Conservation (phyloP, 2,329 filamentous ascomycete genomes). For the Hypoxylon sp. region DNA sequence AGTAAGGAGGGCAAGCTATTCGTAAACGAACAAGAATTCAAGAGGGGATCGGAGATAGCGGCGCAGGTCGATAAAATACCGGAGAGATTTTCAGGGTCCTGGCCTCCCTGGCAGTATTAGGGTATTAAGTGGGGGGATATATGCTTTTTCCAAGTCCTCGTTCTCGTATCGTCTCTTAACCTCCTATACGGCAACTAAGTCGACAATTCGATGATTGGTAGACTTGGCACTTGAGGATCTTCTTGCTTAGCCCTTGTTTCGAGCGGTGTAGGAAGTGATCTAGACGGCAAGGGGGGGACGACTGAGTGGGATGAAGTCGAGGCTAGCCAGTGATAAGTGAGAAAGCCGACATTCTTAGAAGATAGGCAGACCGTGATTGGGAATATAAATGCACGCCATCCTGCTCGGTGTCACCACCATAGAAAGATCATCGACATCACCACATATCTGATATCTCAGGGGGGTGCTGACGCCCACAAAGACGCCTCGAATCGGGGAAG, state of each 20-base stretch:
- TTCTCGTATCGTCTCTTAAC: neutral
- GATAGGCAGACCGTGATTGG: neutral
- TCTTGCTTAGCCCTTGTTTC: neutral
- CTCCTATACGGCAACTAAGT: neutral
- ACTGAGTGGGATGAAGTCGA: neutral
- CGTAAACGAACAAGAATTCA: neutral
- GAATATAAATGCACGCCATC: neutral
- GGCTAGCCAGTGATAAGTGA: neutral
- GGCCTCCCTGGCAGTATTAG: too few species aligned
- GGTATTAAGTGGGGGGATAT: slow-evolving; percentile 9
- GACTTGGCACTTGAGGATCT: neutral
- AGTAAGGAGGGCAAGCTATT: neutral
- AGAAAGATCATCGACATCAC: slow-evolving; percentile 9
- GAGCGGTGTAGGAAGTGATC: slow-evolving; percentile 9
- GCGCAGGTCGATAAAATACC: slow-evolving; percentile 10
- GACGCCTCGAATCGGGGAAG: neutral
- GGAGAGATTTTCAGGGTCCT: slow-evolving; percentile 35
- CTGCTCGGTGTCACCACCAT: slow-evolving; percentile 12
- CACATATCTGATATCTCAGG: neutral
- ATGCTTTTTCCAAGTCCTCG: neutral
- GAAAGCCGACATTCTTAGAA: neutral
- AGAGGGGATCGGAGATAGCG: neutral
- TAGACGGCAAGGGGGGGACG: slow-evolving; percentile 18
- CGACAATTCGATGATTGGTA: neutral
- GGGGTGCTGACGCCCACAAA: slow-evolving; percentile 8